Percentiles rank a stretch among this genome's conserved stretches.
Evolutionary conservation across 2,329 filamentous ascomycete species (phyloP).

Genomic region (Colletotrichum limetticola): DNA sequence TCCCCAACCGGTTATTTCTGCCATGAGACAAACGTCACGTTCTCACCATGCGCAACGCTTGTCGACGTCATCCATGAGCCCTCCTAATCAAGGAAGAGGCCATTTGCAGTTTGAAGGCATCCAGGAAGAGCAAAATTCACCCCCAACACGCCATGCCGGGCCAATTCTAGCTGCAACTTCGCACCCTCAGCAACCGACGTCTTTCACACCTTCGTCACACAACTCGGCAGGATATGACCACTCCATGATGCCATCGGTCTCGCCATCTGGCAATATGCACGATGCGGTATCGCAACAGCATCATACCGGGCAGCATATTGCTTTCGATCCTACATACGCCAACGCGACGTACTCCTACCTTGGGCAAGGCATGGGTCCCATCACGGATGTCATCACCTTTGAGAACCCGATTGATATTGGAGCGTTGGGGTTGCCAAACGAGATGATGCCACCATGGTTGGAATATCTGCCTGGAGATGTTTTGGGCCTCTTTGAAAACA

Average conservation of each 20-base stretch:
- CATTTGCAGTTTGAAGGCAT: slow-evolving; percentile 43
- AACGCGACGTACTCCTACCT: slow-evolving; percentile 37
- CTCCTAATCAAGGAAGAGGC: slow-evolving; percentile 32
- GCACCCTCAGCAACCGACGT: slow-evolving; percentile 28
- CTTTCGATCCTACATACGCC: slow-evolving; percentile 18
- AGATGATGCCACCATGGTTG: slow-evolving; percentile 77
- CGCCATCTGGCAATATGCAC: slow-evolving; percentile 53
- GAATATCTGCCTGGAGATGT: slow-evolving; percentile 78
- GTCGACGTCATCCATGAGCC: slow-evolving; percentile 35
- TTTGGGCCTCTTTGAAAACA: slow-evolving; percentile 62
- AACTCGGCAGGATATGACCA: slow-evolving; percentile 55
- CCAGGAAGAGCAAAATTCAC: slow-evolving; percentile 43
- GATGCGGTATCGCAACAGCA: slow-evolving; percentile 41
- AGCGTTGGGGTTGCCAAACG: slow-evolving; percentile 67
- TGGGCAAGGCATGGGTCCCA: slow-evolving; percentile 38
- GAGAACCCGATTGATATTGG: slow-evolving; percentile 82
- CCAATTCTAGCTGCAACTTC: slow-evolving; percentile 39
- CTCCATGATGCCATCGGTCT: slow-evolving; percentile 50
- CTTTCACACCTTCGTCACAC: slow-evolving; percentile 55
- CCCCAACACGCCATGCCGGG: slow-evolving; percentile 42
- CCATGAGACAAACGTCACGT: slow-evolving; percentile 56
- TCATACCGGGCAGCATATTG: slow-evolving; percentile 12
- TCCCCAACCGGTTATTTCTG: slow-evolving; percentile 60
- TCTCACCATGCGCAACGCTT: slow-evolving; percentile 41
- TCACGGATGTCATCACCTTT: slow-evolving; percentile 71